Conservation (phyloP, 805 yeast genomes). For the Candida nanaspora region DNA sequence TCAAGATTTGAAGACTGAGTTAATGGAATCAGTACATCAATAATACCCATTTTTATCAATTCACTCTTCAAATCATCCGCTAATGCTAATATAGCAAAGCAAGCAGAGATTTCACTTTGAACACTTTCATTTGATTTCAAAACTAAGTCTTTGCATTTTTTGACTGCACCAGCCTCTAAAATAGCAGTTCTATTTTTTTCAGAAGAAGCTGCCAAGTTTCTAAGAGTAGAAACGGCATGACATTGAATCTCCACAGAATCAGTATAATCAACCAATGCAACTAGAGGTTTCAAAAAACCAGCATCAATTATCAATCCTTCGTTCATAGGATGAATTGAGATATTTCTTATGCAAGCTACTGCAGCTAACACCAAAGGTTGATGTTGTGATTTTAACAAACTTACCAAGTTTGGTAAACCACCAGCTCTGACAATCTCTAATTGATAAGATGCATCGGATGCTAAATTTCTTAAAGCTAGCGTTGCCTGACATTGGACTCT, state of each 20-base stretch:
- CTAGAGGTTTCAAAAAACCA: conserved; percentile 90
- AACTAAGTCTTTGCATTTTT: conserved; percentile 84
- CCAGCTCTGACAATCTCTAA: conserved; percentile 93
- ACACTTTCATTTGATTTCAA: conserved; percentile 83
- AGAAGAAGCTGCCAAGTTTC: conserved; percentile 93
- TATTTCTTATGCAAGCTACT: conserved; percentile 96
- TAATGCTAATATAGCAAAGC: conserved; percentile 91
- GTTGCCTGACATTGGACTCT: conserved; percentile 99
- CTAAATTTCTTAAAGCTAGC: conserved; percentile 88
- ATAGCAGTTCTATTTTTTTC: conserved; percentile 89
- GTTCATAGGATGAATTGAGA: conserved; percentile 92
- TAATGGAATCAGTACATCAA: conserved; percentile 85
- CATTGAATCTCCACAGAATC: conserved; percentile 97
- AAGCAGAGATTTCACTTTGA: conserved; percentile 94
- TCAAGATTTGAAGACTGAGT: conserved; percentile 85
- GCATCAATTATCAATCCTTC: conserved; percentile 96
- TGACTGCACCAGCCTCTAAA: conserved; percentile 92
- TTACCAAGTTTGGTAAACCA: conserved; percentile 90
- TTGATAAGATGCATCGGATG: conserved; percentile 93
- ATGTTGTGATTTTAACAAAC: conserved; percentile 78
- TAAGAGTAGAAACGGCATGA: conserved; percentile 92
- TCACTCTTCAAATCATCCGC: conserved; percentile 91
- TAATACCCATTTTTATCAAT: conserved; percentile 73
- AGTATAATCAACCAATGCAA: conserved; percentile 70
- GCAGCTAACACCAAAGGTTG: conserved; percentile 93